These are phyloP conservation scores for Fusarium ambrosium DNA, from an alignment of 2,329 filamentous ascomycete genomes.

Conservation along the genomic window DNA sequence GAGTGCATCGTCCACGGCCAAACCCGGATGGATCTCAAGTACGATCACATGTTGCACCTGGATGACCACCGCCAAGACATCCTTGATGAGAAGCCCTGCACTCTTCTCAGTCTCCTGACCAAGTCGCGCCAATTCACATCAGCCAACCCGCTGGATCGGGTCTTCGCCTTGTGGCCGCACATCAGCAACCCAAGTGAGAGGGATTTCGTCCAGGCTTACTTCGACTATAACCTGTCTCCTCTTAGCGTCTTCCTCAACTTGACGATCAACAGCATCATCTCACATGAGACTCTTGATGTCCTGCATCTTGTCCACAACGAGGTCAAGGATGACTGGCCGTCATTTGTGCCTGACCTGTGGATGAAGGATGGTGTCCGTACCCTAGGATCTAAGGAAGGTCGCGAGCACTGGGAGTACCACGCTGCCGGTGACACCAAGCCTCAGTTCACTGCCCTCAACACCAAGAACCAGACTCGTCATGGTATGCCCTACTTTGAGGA, in stretches of 20 bases:
- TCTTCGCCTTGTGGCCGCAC: slow-evolving; percentile 14
- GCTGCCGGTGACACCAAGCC: slow-evolving; percentile 12
- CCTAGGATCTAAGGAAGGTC: slow-evolving; percentile 13
- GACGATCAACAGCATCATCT: slow-evolving; percentile 16
- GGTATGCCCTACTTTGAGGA: slow-evolving; percentile 16
- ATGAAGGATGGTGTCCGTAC: slow-evolving; percentile 17
- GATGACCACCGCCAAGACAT: slow-evolving; percentile 15
- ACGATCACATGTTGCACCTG: slow-evolving; percentile 15
- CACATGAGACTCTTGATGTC: slow-evolving; percentile 9
- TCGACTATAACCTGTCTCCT: slow-evolving; percentile 13
- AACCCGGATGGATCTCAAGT: slow-evolving; percentile 16
- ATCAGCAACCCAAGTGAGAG: slow-evolving; percentile 6
- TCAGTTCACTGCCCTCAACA: slow-evolving; percentile 9
- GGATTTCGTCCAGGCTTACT: slow-evolving; percentile 15
- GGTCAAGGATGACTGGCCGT: slow-evolving; percentile 15
- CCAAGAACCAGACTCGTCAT: slow-evolving; percentile 10
- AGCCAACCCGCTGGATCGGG: slow-evolving; percentile 14
- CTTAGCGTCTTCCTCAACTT: slow-evolving; percentile 15
- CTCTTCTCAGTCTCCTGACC: slow-evolving; percentile 15
- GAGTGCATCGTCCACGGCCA: slow-evolving; percentile 16
- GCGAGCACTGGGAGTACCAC: slow-evolving; percentile 17
- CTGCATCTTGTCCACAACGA: slow-evolving; percentile 12
- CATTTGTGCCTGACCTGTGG: slow-evolving; percentile 14
- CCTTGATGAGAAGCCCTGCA: neutral
- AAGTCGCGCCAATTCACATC: slow-evolving; percentile 15